phyloP scores from a whole-genome alignment of 768 basidiomycete genomes.

The Chalciporus piperatus region DNA sequence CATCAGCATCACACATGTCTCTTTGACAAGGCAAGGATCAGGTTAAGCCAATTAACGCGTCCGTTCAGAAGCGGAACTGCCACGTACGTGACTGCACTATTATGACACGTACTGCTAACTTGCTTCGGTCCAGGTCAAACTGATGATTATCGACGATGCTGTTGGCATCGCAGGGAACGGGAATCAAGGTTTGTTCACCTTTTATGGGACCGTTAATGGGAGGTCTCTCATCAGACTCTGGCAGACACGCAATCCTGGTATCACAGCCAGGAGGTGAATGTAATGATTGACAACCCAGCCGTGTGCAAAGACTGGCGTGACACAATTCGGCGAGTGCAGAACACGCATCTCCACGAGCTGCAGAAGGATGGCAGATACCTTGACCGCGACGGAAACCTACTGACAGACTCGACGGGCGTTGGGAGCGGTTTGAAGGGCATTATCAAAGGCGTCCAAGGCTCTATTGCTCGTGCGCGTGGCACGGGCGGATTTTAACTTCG shows the following conservation, averaged over 20 bases:
- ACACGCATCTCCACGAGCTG: constrained; percentile 48
- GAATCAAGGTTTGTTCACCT: constrained; percentile 52
- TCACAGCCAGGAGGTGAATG: constrained; percentile 69
- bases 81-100: constrained; percentile 40
- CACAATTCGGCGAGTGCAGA: constrained; percentile 50
- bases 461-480: constrained; percentile 41
- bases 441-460: constrained; percentile 42
- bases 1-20: neutral
- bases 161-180: constrained; percentile 69
- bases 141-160: constrained; percentile 63
- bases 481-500: constrained; percentile 38
- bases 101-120: neutral
- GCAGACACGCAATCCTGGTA: constrained; percentile 67
- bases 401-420: constrained; percentile 38
- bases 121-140: constrained; percentile 43
- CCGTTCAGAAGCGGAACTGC: constrained; percentile 66
- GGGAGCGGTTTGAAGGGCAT: constrained; percentile 38
- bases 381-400: constrained; percentile 42
- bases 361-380: constrained; percentile 57
- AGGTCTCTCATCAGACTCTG: constrained; percentile 1
- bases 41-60: constrained; percentile 60
- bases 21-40: constrained; percentile 53
- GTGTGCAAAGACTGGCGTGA: constrained; percentile 57
- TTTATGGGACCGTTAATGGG: neutral
- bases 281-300: constrained; percentile 55